Evolutionary conservation across 805 yeast species (phyloP), one percentile per base, ranked within the genome.

Genomic region (Cyberlindnera japonica): DNA sequence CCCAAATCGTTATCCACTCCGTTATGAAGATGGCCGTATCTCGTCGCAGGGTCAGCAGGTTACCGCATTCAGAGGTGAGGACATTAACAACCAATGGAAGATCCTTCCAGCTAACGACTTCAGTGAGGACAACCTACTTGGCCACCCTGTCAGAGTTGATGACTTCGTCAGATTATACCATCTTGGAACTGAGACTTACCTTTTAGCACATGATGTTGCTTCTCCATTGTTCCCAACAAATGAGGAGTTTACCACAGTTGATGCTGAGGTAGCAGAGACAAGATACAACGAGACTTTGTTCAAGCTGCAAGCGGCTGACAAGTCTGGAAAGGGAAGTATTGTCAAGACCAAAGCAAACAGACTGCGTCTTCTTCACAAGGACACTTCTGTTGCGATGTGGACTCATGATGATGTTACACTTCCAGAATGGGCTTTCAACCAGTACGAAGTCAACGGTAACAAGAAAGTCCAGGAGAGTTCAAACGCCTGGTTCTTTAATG

Each of bases 41-140:
- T 89, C 96, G 1, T 88, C 97, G 6, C 83, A 86, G 62, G 89
- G 93, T 44, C 98, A 93, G 68, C 96, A 90, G 66, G 95, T 93
- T 33, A 89, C 97, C 4, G 82, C 86, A 53, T 74, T 68, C 49
- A 47, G 62, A 14, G 75, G 69, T 19, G 67, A 63, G 12, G 89
- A 81, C 47, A 47, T 57, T 7, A 86, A 87, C 67, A 86, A 87
- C 59, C 76, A 84, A 52, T 93, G 98, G 98, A 78, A 85, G 61
- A 74, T 93, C 38, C 51, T 88, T 25, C 96, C 97, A 19, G 72
- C 68, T 9, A 55, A 54, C 3, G 77, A 70, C 21, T 64, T 64
- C 46, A 63, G 73, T 4, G 70, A 59, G 24, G 65, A 60, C 5
- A 58, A 67, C 33, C 64, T 63, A 27, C 19, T 43, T 3, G 71